Evolutionary conservation across 176 grass and related monocot species (phyloP).

Genomic region (Cymbopogon citratus): DNA sequence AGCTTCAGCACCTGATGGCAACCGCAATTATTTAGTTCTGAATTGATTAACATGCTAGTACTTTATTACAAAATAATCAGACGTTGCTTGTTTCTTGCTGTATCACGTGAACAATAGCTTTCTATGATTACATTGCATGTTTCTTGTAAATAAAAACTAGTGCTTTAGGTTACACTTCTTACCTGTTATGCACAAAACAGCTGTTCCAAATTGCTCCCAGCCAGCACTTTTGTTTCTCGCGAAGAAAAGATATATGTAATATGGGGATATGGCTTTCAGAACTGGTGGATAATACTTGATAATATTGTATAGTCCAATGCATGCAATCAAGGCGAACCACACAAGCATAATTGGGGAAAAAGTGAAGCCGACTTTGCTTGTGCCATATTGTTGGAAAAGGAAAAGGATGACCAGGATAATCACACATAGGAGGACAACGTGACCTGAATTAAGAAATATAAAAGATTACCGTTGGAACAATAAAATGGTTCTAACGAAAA

Average conservation of each 20-base stretch:
- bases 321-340: constrained; percentile 47
- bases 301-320: constrained; percentile 67
- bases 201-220: constrained; percentile 67
- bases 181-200: constrained; percentile 78
- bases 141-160: neutral
- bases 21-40: neutral
- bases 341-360: constrained; percentile 79
- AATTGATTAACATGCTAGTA: neutral
- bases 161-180: constrained; percentile 1
- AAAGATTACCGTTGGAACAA: neutral
- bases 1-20: constrained; percentile 69
- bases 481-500: neutral
- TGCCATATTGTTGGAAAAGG: constrained; percentile 55
- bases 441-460: constrained; percentile 34
- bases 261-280: constrained; percentile 55
- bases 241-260: constrained; percentile 60
- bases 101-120: neutral
- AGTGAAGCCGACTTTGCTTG: constrained; percentile 69
- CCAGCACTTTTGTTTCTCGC: constrained; percentile 41
- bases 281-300: constrained; percentile 60
- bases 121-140: neutral
- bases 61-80: neutral
- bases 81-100: neutral
- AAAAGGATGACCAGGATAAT: constrained; percentile 58
- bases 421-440: constrained; percentile 61